Evolutionary conservation across 2,329 filamentous ascomycete species (phyloP).

Genomic region (Apiospora hydei): DNA sequence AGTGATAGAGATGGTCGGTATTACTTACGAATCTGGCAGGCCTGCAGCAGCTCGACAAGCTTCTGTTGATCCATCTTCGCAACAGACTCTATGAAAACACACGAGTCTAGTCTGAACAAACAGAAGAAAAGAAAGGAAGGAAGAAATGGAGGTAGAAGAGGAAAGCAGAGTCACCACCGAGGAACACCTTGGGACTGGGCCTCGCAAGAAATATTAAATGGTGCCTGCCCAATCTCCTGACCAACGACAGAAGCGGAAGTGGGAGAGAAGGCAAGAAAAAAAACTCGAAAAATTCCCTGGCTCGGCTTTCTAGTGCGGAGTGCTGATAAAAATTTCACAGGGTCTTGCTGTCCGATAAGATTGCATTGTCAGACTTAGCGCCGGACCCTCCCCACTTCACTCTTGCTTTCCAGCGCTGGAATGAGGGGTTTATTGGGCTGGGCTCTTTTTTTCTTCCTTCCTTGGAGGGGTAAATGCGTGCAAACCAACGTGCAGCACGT

Average conservation of each 20-base stretch:
- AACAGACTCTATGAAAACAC: constrained; percentile 14
- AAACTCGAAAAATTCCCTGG: background rate
- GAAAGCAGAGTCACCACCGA: constrained; percentile 22
- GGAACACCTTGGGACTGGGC: background rate
- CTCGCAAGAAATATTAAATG: constrained; percentile 19
- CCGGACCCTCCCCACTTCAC: constrained; percentile 12
- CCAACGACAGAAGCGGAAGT: constrained; percentile 20
- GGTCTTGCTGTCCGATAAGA: constrained; percentile 24
- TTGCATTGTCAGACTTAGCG: constrained; percentile 17
- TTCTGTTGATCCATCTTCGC: constrained; percentile 77
- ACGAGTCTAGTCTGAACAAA: constrained; percentile 18
- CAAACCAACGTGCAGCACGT: background rate
- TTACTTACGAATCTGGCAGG: constrained; percentile 81
- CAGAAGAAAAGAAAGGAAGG: constrained; percentile 22
- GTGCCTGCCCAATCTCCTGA: constrained; percentile 28
- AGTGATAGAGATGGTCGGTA: background rate
- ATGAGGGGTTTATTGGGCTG: constrained; percentile 22
- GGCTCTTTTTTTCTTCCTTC: background rate
- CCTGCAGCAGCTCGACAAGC: constrained; percentile 86
- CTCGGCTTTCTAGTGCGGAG: constrained; percentile 21
- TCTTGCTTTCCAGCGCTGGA: background rate
- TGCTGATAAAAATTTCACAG: constrained; percentile 24
- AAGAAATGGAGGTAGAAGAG: constrained; percentile 13
- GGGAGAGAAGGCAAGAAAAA: constrained; percentile 21
- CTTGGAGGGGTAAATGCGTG: background rate